Base-by-base conservation (phyloP, 75 land plant genomes). In the Gnetum montanum region DNA sequence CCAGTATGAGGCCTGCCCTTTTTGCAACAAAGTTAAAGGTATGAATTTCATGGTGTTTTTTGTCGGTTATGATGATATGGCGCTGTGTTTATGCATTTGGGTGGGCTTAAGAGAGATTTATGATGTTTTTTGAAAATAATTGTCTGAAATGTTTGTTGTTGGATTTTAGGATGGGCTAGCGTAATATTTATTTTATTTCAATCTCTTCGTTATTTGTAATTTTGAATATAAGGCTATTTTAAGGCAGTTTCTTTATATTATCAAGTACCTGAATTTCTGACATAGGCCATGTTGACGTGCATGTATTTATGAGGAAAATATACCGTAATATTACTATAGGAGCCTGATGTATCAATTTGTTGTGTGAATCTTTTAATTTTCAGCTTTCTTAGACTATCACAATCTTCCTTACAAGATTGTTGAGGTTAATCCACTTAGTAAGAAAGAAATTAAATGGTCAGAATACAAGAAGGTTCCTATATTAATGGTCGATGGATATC, bases 11-110 rank as follows among this genome's bases (percentile, higher is more conserved):
- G 98, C 98, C 8, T 94, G 98, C 60, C 98, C 98, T 22, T 94
- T 94, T 59, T 94, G 98, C 81, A 94, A 94, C 73, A 94, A 94
- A 66, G 96, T 94, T 18, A 94, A 82, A 90, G 98, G 98, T 89
- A 46, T 28, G 71, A 15, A 13, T 12, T 13, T 6, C 16, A 30
- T 28, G 16, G 2, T 41, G 43, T 18, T 41, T 15, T 40, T 40
- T 40, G 43, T 15, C 2, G 2, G 4, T 13, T 40, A 40, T 40
- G n/a, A 41, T 12, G n/a, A 41, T n/a, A n/a, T n/a, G n/a, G n/a
- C n/a, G n/a, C n/a, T n/a, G n/a, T n/a, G 18, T 3, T 15, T 16
- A 13, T 13, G 6, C 19, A 20, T n/a, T 43, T 16, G 45, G 45
- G 45, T 43, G 0, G 0, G n/a, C 6, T 43, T 1, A n/a, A 15